phyloP scores from a whole-genome alignment of 495 filamentous ascomycete species.

The Jackrogersella multiformis region DNA sequence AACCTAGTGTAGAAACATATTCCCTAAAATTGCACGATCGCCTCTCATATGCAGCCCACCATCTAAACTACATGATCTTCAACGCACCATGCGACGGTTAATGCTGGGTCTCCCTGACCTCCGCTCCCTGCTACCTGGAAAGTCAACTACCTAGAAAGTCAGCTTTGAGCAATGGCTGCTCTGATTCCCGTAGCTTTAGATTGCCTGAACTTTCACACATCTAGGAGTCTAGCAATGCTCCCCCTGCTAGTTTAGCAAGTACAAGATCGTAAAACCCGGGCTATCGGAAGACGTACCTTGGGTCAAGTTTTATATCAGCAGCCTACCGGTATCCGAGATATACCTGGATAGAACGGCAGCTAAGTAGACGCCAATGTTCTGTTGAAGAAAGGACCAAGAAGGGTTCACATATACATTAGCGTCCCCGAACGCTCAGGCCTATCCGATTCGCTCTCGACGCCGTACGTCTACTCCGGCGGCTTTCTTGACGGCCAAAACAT shows the following conservation, averaged over 20 bases:
- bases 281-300: constrained; percentile 20
- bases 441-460: constrained; percentile 32
- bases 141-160: not conserved
- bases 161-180: constrained; percentile 1
- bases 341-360: constrained; percentile 12
- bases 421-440: constrained; percentile 12
- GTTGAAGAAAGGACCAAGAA: constrained; percentile 19
- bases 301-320: constrained; percentile 6
- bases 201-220: not conserved
- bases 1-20: constrained; percentile 18
- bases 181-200: not conserved
- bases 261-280: constrained; percentile 20
- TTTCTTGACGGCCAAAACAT: constrained; percentile 20
- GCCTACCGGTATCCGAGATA: constrained; percentile 12
- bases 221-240: not conserved
- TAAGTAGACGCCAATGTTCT: constrained; percentile 15
- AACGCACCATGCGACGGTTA: constrained; percentile 14
- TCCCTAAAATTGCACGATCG: constrained; percentile 28
- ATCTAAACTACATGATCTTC: constrained; percentile 12
- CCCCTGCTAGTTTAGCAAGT: constrained; percentile 1
- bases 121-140: not conserved
- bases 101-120: constrained; percentile 13
- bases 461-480: constrained; percentile 18
- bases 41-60: constrained; percentile 22
- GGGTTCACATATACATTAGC: constrained; percentile 16